Conservation (phyloP, 1,284 basidiomycete species). For the Trichosporon faecale region DNA sequence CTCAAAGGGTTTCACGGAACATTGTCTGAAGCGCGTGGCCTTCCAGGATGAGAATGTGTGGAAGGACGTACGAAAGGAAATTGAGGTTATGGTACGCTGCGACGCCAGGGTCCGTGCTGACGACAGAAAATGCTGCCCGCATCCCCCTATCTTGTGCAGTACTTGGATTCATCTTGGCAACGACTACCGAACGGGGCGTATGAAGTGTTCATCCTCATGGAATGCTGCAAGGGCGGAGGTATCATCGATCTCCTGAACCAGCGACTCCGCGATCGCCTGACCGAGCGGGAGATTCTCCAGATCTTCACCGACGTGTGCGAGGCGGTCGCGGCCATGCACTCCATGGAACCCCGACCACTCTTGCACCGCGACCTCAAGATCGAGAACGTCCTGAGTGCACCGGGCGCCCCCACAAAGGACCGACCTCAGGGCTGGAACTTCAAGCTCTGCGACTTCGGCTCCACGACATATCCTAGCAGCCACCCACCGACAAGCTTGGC, state of each 20-base stretch:
- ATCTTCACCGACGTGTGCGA: conserved; percentile 96
- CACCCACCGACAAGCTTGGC: conserved; percentile 69
- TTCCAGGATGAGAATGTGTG: conserved; percentile 86
- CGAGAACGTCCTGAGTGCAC: conserved; percentile 80
- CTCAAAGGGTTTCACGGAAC: conserved; percentile 65
- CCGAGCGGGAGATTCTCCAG: conserved; percentile 92
- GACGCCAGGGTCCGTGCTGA: conserved; percentile 1
- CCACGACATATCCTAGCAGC: conserved; percentile 70
- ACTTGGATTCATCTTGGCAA: conserved; percentile 68
- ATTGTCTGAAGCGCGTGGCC: conserved; percentile 96
- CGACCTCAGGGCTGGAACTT: conserved; percentile 60
- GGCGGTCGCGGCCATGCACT: conserved; percentile 92
- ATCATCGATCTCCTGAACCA: conserved; percentile 99
- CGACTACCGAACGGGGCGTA: conserved; percentile 74
- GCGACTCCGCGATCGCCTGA: conserved; percentile 84
- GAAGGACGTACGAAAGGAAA: conserved; percentile 93
- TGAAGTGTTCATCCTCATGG: conserved; percentile 99
- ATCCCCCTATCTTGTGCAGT: conserved; percentile 44
- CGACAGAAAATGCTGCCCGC: conserved; percentile 41
- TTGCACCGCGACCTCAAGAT: conserved; percentile 98
- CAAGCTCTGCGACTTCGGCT: conserved; percentile 98
- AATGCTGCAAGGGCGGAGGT: conserved; percentile 86
- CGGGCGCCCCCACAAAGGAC: conserved; percentile 55
- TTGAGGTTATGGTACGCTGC: conserved; percentile 87
- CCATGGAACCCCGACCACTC: conserved; percentile 69